Percentiles rank a stretch among this genome's conserved stretches.
phyloP scores from a whole-genome alignment of 2,329 filamentous ascomycete genomes.

The Lasiodiplodia sp. region DNA sequence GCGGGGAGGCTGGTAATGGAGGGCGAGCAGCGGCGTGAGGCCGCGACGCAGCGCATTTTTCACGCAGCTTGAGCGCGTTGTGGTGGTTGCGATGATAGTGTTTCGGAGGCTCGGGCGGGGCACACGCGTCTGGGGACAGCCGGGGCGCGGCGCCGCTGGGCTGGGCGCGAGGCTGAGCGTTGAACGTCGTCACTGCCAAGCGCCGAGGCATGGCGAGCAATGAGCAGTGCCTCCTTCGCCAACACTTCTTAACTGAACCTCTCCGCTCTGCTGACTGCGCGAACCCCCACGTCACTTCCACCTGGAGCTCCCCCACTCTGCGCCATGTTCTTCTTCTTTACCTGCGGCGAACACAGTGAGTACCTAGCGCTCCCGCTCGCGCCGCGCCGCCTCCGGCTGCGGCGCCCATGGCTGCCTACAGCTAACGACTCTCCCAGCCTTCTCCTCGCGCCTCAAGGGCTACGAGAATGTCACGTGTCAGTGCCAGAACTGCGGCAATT shows the following conservation, averaged over 20 bases:
- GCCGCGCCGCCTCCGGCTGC: conserved; percentile 5
- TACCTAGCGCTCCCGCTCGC: neutral
- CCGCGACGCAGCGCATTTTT: neutral
- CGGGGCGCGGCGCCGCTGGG: neutral
- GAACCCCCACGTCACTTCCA: neutral
- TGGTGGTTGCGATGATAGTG: neutral
- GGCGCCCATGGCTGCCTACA: neutral
- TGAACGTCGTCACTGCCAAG: conserved; percentile 28
- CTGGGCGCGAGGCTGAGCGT: conserved; percentile 4
- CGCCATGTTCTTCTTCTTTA: conserved; percentile 58
- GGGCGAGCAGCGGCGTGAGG: conserved; percentile 12
- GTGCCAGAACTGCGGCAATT: conserved; percentile 62
- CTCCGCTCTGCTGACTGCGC: neutral
- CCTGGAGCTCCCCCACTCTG: neutral
- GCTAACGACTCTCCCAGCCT: conserved; percentile 45
- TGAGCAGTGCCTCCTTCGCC: conserved; percentile 6
- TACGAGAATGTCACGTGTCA: conserved; percentile 59
- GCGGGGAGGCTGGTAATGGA: neutral
- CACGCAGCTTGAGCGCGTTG: neutral
- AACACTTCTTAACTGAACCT: neutral
- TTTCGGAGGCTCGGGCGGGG: neutral
- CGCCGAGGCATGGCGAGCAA: conserved; percentile 17
- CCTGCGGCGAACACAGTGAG: conserved; percentile 58
- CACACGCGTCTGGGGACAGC: neutral
- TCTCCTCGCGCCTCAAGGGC: conserved; percentile 53